These are phyloP conservation scores for Ballota nigra DNA, from an alignment of 257 asterid genomes.

Conservation along the genomic window DNA sequence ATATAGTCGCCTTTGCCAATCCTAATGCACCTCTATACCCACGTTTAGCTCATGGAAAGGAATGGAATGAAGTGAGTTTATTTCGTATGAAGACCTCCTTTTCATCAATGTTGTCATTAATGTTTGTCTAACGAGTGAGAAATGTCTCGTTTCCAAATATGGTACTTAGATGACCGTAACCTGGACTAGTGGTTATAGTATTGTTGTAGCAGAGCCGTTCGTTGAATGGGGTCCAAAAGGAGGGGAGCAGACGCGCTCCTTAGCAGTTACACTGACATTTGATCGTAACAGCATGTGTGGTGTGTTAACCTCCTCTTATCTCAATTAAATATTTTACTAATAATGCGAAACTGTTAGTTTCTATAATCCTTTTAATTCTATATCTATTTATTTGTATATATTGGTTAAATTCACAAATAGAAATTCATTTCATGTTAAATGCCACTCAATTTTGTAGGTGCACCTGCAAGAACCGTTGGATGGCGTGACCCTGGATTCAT, in stretches of 20 bases:
- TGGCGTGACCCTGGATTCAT: constrained; percentile 57
- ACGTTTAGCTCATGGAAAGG: constrained; percentile 88
- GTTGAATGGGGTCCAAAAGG: constrained; percentile 86
- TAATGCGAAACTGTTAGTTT: background rate
- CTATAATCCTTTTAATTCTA: background rate
- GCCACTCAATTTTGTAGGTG: constrained; percentile 48
- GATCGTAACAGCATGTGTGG: constrained; percentile 89
- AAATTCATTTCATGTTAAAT: background rate
- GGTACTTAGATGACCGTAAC: constrained; percentile 83
- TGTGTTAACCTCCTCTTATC: constrained; percentile 30
- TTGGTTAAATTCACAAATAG: background rate
- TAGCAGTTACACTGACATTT: constrained; percentile 83
- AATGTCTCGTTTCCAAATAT: constrained; percentile 21
- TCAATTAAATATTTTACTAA: constrained; percentile 1
- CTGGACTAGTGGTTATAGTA: constrained; percentile 90
- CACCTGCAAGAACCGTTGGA: constrained; percentile 55
- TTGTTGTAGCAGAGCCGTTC: constrained; percentile 63
- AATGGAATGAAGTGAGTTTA: constrained; percentile 82
- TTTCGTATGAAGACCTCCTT: background rate
- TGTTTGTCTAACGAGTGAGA: background rate
- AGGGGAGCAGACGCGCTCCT: constrained; percentile 50
- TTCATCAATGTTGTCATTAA: background rate
- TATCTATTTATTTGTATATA: background rate
- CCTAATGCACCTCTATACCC: constrained; percentile 96
- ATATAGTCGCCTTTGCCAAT: constrained; percentile 59